Conservation (phyloP, 202 grass and related monocot species). For the Alloteropsis angusta region DNA sequence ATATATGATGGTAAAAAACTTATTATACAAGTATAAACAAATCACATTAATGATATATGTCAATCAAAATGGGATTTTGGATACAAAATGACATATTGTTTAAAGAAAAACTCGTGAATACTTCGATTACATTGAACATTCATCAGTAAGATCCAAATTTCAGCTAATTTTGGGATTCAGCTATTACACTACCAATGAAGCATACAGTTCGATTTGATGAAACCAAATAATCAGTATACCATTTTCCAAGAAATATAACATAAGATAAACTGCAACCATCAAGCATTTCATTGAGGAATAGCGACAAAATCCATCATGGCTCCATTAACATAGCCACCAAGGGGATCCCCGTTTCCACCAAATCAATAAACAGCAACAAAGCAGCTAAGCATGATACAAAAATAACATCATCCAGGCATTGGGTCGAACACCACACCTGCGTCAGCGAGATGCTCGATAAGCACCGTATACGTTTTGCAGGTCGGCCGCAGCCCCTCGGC, state of each 20-base stretch:
- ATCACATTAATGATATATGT: neutral
- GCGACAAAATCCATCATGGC: neutral
- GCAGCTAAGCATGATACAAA: neutral
- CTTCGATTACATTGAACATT: neutral
- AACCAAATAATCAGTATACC: neutral
- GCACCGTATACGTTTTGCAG: constrained; percentile 63
- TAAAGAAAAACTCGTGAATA: neutral
- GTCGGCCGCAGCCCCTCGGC: constrained; percentile 44
- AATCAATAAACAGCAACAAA: neutral
- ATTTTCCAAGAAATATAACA: neutral
- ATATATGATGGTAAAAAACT: constrained; percentile 12
- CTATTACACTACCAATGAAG: neutral
- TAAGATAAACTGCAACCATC: neutral
- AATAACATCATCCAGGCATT: neutral
- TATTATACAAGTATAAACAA: neutral
- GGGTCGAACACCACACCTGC: constrained; percentile 38
- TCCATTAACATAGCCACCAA: neutral
- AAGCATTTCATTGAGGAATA: neutral
- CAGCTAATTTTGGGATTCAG: neutral
- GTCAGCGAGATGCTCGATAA: constrained; percentile 54
- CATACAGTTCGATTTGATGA: neutral
- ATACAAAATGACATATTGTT: neutral
- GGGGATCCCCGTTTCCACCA: neutral
- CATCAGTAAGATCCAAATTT: neutral
- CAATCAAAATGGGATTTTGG: neutral